phyloP scores from a whole-genome alignment of 1,284 basidiomycete genomes.

The Ganoderma multipileum region DNA sequence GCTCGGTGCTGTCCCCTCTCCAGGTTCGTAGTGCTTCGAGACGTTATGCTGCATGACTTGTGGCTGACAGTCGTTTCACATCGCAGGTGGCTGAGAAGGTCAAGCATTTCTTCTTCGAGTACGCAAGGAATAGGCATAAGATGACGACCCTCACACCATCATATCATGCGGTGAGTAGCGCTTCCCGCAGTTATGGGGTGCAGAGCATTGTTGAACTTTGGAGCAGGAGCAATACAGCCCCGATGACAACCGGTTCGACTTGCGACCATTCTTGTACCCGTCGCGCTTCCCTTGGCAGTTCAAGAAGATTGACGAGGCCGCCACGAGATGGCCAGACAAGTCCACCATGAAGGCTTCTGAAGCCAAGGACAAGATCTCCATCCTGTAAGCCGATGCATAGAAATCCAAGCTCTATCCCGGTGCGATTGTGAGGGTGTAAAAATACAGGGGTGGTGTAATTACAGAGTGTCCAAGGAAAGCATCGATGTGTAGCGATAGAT shows the following conservation, averaged over 20 bases:
- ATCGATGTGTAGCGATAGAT: conserved; percentile 19
- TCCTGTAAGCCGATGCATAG: conserved; percentile 5
- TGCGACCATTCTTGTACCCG: conserved; percentile 96
- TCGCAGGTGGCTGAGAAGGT: conserved; percentile 94
- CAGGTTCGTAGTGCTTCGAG: conserved; percentile 58
- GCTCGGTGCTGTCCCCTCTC: conserved; percentile 75
- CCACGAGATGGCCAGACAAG: conserved; percentile 75
- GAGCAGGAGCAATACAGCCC: conserved; percentile 91
- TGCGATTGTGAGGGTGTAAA: conserved; percentile 15
- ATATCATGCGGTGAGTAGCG: conserved; percentile 85
- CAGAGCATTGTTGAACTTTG: neutral
- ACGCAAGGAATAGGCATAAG: conserved; percentile 97
- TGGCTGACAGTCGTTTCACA: neutral
- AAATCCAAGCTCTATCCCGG: neutral
- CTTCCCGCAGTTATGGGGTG: conserved; percentile 4
- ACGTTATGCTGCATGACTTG: neutral
- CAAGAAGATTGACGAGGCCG: conserved; percentile 89
- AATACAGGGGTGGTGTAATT: conserved; percentile 28
- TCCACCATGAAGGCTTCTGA: conserved; percentile 45
- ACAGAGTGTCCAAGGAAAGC: conserved; percentile 23
- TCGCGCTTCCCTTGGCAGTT: conserved; percentile 97
- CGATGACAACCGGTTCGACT: conserved; percentile 96
- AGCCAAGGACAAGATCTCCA: conserved; percentile 29
- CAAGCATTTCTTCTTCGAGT: conserved; percentile 96
- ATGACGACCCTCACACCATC: conserved; percentile 98